These are phyloP conservation scores for Hymenoscyphus salicellus DNA, from an alignment of 2,329 filamentous ascomycete genomes.

Conservation along the genomic window DNA sequence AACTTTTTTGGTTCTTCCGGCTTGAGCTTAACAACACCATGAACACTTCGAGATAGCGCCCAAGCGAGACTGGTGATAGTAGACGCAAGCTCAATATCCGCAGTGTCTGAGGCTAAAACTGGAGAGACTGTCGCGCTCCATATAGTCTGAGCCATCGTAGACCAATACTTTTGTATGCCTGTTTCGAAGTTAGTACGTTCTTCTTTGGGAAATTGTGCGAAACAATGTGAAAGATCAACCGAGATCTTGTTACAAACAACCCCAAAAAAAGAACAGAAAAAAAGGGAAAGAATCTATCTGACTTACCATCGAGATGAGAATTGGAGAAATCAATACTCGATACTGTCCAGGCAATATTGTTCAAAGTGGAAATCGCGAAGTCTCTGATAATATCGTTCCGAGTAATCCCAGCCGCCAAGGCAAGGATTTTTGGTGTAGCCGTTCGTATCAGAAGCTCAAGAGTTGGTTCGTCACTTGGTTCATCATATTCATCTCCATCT, in stretches of 20 bases:
- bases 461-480: conserved; percentile 28
- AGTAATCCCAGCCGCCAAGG: conserved; percentile 15
- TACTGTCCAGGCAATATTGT: conserved; percentile 66
- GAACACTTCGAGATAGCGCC: conserved; percentile 58
- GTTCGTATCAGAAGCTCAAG: conserved; percentile 32
- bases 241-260: not conserved
- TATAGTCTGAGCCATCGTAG: conserved; percentile 50
- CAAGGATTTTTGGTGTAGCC: conserved; percentile 33
- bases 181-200: too few relatives aligned
- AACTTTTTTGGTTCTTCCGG: conserved; percentile 59
- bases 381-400: conserved; percentile 45
- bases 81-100: conserved; percentile 59
- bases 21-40: conserved; percentile 47
- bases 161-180: conserved; percentile 52
- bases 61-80: conserved; percentile 64
- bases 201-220: too few relatives aligned
- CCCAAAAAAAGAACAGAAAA: not conserved
- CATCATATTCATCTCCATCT: conserved; percentile 40
- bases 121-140: conserved; percentile 57
- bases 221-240: too few relatives aligned
- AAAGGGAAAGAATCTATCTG: not conserved
- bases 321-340: conserved; percentile 59
- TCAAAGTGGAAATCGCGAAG: conserved; percentile 58
- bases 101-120: conserved; percentile 59
- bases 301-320: conserved; percentile 43